Base-by-base conservation (phyloP, 305 asterid species). In the Plantago rigida region DNA sequence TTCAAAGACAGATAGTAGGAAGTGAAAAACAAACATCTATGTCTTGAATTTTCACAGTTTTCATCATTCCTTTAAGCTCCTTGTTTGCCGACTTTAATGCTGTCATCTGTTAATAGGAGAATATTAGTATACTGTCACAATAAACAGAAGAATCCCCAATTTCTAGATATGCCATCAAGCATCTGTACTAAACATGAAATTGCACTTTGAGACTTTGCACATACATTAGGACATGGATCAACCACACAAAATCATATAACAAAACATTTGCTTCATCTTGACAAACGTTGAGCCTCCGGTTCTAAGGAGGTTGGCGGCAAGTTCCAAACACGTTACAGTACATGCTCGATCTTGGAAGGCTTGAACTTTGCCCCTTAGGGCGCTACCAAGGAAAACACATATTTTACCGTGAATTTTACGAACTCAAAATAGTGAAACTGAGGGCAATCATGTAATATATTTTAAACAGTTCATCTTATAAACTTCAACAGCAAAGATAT, bases 61-160 rank as follows among this genome's bases (percentile, higher is more conserved):
- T 93, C 99, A 93, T 93, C 97, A 93, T 87, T 78, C 97, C 99
- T 72, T 87, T 87, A 71, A 87, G 86, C 69, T 87, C 99, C 70
- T 89, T 89, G 79, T 93, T 89, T 68, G 97, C 94, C 0, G 90
- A 78, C 79, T 89, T 87, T 92, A 89, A 73, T 63, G 97, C 96
- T 67, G 99, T 74, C 99, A 87, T 83, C 97, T 89, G 89, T 68
- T 74, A 59, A 58, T 54, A 62, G 63, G 15, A 59, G 72, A 15
- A 67, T 49, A 67, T 69, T 42, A 60, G 69, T 54, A 22, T 66
- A 17, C 26, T 19, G 62, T 46, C 28, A 24, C 71, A 28, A 62
- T 14, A 26, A 2, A 22, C 17, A 28, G 50, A 51, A 49, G 63
- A 60, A 60, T 56, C 1, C 45, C 29, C 15, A 26, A 58, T 41